Evolutionary conservation across 1,284 basidiomycete genomes (phyloP), one percentile per base, ranked within the genome.

Genomic region (Malassezia yamatoensis): DNA sequence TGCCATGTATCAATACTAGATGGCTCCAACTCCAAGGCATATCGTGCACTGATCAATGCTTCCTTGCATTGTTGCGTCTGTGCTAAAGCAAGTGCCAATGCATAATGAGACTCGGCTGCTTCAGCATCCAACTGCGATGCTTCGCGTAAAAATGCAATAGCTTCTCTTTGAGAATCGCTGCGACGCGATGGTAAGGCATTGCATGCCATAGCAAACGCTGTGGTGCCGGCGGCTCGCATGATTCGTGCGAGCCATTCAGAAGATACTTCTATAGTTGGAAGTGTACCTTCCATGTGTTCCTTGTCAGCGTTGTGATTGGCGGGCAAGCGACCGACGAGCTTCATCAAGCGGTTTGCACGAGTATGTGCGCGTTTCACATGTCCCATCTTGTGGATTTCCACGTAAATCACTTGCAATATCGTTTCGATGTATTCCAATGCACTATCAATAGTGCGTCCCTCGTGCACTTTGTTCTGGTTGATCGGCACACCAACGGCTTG

Each of bases 1-100:
- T 96, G 93, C 93, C 91, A 96, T 53, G 86, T 83, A 39, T 87
- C 81, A 24, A 87, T 80, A 63, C 87, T 85, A 21, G 77, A 78
- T 0, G 85, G 79, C 51, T 86, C 84, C 3, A 81, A 80, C 75
- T 91, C 88, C 10, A 93, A 82, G 12, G 72, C 87, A 11, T 79
- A 75, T 11, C 86, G 83, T 0, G 88, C 86, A 40, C 83, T 79
- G 8, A 81, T 76, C 1, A 86, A 79, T 0, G 90, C 90, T 5
- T 80, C 77, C 32, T 81, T 78, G 18, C 91, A 77, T 61, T 88
- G 82, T 29, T 85, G 82, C n/a, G 80, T 79, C 50, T 84, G 82
- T 10, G 86, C 81, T 50, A 87, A 63, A 37, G 68, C 47, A 39
- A 54, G 62, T 10, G 67, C 70, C 3, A 74, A 66, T 35, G 63